Conservation (phyloP, 148 eudicot genomes). For the Salicornia ramosissima region DNA sequence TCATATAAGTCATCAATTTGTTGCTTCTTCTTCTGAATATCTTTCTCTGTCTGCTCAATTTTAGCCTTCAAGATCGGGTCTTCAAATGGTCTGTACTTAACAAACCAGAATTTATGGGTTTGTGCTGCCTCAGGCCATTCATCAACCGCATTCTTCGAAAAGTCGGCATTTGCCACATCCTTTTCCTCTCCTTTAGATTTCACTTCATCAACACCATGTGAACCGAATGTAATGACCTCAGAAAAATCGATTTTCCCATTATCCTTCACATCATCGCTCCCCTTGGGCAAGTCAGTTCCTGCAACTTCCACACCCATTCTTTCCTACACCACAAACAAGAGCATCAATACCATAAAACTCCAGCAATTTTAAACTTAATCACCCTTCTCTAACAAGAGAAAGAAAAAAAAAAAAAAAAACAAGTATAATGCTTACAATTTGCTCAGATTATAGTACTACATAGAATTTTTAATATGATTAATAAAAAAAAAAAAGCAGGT, state of each 20-base stretch:
- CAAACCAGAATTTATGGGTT: constrained; percentile 56
- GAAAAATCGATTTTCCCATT: constrained; percentile 33
- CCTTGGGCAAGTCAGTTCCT: constrained; percentile 49
- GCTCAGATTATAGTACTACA: no score
- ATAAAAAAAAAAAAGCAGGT: no score
- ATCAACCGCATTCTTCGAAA: constrained; percentile 72
- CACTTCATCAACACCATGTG: constrained; percentile 49
- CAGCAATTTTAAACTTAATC: neutral
- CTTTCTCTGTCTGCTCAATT: constrained; percentile 54
- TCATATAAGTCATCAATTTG: constrained; percentile 44
- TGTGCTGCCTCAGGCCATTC: constrained; percentile 71
- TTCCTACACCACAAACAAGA: constrained; percentile 17
- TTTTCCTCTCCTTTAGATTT: constrained; percentile 37
- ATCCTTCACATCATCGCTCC: constrained; percentile 42
- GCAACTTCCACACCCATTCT: constrained; percentile 44
- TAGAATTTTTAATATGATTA: no score
- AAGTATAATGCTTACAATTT: no score
- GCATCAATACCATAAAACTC: neutral
- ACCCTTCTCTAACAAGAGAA: neutral
- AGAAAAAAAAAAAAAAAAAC: no score
- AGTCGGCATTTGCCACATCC: constrained; percentile 31
- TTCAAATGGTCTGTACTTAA: constrained; percentile 54
- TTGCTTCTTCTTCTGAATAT: constrained; percentile 43
- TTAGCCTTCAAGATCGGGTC: constrained; percentile 64
- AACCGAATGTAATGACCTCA: constrained; percentile 60